Evolutionary conservation across 768 basidiomycete species (phyloP).

Genomic region (Auriscalpium microsporum): DNA sequence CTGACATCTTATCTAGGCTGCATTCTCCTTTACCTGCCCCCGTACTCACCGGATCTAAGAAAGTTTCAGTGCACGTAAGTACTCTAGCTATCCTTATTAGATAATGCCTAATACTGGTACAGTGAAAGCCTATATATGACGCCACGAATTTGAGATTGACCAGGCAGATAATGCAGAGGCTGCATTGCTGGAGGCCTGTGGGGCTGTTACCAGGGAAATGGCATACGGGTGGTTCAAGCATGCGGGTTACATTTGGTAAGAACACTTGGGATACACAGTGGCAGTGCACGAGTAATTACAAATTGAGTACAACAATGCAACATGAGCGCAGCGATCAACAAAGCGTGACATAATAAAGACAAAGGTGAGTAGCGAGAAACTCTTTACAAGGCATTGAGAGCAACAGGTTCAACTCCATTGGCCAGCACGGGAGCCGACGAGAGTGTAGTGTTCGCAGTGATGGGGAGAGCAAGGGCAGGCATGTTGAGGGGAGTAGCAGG

Average conservation of each 20-base stretch:
- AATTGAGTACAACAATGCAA: too few relatives aligned
- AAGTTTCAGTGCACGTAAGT: constrained; percentile 21
- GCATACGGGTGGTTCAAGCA: constrained; percentile 22
- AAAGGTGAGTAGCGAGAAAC: too few relatives aligned
- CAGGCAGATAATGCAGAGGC: constrained; percentile 13
- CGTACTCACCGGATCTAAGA: constrained; percentile 30
- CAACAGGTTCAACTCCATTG: too few relatives aligned
- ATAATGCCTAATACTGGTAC: background rate
- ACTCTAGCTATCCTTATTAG: background rate
- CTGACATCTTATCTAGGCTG: constrained; percentile 12
- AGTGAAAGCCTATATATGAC: constrained; percentile 22
- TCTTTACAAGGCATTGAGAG: too few relatives aligned
- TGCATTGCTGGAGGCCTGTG: constrained; percentile 18
- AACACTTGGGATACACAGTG: too few relatives aligned
- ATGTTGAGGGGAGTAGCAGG: too few relatives aligned
- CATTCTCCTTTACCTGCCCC: constrained; percentile 22
- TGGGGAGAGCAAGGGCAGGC: too few relatives aligned
- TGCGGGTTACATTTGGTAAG: background rate
- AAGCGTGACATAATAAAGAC: too few relatives aligned
- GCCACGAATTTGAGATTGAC: constrained; percentile 9
- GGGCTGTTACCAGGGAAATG: constrained; percentile 19
- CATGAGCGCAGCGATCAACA: too few relatives aligned
- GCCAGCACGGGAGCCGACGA: too few relatives aligned
- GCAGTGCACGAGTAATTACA: too few relatives aligned
- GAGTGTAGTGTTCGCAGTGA: too few relatives aligned